Conservation (phyloP, 345 rosid genomes). For the Viola odorata region DNA sequence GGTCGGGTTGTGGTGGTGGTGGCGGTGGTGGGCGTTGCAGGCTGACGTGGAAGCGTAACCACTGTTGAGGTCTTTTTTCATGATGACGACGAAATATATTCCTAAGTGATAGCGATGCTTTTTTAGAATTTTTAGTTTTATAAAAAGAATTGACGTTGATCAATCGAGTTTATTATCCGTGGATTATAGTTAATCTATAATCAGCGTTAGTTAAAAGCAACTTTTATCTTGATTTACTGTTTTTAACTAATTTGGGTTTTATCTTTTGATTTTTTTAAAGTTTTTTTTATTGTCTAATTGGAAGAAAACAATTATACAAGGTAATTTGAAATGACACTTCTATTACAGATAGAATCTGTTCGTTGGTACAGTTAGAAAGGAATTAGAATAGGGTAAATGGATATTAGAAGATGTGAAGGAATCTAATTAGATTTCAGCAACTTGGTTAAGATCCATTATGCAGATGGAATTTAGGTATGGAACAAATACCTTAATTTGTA, state of each 20-base stretch:
- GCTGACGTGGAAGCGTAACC: slow-evolving; percentile 33
- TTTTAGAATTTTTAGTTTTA: not conserved
- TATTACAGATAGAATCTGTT: too few relatives aligned
- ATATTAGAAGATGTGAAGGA: not conserved
- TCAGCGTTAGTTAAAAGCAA: too few relatives aligned
- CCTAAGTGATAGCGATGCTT: slow-evolving; percentile 9
- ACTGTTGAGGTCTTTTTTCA: slow-evolving; percentile 3
- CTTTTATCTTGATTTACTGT: not conserved
- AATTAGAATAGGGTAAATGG: too few relatives aligned
- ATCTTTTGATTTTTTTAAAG: not conserved
- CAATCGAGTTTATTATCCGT: too few relatives aligned
- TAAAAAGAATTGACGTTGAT: too few relatives aligned
- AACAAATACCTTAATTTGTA: not conserved
- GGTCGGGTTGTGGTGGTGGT: slow-evolving; percentile 16
- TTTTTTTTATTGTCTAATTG: not conserved
- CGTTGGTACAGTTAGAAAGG: too few relatives aligned
- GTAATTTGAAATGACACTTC: too few relatives aligned
- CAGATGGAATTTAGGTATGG: not conserved
- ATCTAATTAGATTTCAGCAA: not conserved
- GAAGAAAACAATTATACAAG: too few relatives aligned
- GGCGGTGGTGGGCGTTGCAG: slow-evolving; percentile 5
- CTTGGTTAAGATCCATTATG: not conserved
- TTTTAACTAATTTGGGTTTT: not conserved
- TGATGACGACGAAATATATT: slow-evolving; percentile 22
- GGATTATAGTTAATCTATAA: too few relatives aligned